These are phyloP conservation scores for Bacidia gigantensis DNA, from an alignment of 495 filamentous ascomycete species.

Conservation along the genomic window DNA sequence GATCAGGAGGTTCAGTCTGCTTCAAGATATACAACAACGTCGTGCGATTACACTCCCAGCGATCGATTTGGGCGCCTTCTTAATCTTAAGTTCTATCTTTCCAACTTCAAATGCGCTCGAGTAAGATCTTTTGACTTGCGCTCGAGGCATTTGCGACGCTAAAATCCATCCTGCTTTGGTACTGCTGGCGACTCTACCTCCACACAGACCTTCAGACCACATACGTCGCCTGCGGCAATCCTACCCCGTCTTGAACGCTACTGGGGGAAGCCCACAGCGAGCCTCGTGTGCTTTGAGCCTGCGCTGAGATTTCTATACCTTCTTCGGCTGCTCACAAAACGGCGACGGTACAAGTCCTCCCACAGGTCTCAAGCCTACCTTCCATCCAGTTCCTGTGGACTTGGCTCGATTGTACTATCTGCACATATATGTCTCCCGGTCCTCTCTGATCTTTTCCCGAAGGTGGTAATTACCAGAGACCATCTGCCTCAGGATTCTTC, in stretches of 20 bases:
- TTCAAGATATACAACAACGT: too few species aligned
- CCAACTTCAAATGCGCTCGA: constrained; percentile 3
- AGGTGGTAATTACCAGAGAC: too few species aligned
- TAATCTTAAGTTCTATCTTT: not conserved
- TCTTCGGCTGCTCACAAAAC: not conserved
- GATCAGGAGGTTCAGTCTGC: too few species aligned
- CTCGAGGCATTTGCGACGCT: constrained; percentile 5
- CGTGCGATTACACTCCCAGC: too few species aligned
- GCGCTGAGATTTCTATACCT: not conserved
- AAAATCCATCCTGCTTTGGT: not conserved
- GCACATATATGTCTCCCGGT: too few species aligned
- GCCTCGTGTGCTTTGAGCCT: not conserved
- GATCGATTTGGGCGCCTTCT: too few species aligned
- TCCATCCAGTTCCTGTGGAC: not conserved
- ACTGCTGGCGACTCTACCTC: not conserved
- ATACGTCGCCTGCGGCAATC: not conserved
- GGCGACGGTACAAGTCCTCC: not conserved
- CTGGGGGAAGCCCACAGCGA: too few species aligned
- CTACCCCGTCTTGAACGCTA: too few species aligned
- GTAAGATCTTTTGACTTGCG: not conserved
- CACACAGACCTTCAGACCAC: constrained; percentile 4
- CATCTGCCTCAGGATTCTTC: too few species aligned
- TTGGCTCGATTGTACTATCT: too few species aligned
- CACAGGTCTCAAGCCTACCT: not conserved
- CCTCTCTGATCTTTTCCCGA: too few species aligned